Percentiles rank a stretch among this genome's conserved stretches.
Conservation (phyloP, 2,329 filamentous ascomycete species). For the Fusarium dimerum region DNA sequence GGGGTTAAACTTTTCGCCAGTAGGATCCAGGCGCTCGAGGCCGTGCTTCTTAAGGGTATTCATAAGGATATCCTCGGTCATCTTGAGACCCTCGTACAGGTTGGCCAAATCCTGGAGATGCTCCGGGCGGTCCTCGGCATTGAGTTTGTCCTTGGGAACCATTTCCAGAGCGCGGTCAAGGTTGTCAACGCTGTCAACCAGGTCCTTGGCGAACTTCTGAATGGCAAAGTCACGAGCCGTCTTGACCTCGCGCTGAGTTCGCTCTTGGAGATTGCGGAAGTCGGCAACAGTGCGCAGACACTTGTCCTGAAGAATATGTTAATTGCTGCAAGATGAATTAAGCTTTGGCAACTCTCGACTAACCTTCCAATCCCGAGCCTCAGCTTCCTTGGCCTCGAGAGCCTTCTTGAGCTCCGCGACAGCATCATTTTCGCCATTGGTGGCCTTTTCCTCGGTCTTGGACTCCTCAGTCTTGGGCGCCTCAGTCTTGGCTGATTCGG, state of each 20-base stretch:
- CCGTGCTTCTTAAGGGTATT: slow-evolving; percentile 91
- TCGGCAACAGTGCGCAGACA: slow-evolving; percentile 93
- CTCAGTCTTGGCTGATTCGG: slow-evolving; percentile 30
- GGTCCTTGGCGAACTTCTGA: slow-evolving; percentile 91
- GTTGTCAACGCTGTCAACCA: slow-evolving; percentile 95
- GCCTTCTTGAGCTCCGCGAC: slow-evolving; percentile 51
- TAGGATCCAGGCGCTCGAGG: slow-evolving; percentile 83
- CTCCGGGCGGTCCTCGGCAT: slow-evolving; percentile 49
- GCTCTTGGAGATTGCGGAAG: slow-evolving; percentile 96
- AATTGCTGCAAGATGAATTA: slow-evolving; percentile 3
- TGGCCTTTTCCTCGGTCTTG: slow-evolving; percentile 31
- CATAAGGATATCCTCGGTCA: slow-evolving; percentile 91
- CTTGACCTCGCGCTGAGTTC: slow-evolving; percentile 88
- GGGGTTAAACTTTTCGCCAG: slow-evolving; percentile 87
- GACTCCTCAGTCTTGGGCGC: slow-evolving; percentile 30
- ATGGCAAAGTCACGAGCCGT: slow-evolving; percentile 89
- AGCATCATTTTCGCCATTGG: slow-evolving; percentile 34
- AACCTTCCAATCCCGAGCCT: slow-evolving; percentile 80
- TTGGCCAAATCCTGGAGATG: slow-evolving; percentile 71
- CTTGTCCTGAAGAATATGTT: slow-evolving; percentile 68
- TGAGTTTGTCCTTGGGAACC: slow-evolving; percentile 74
- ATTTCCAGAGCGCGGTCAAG: slow-evolving; percentile 86
- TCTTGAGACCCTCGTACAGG: slow-evolving; percentile 86
- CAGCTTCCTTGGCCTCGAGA: slow-evolving; percentile 53
- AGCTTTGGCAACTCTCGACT: slow-evolving; percentile 22